Conservation (phyloP, 805 yeast species). For the Schwanniomyces yamadae region DNA sequence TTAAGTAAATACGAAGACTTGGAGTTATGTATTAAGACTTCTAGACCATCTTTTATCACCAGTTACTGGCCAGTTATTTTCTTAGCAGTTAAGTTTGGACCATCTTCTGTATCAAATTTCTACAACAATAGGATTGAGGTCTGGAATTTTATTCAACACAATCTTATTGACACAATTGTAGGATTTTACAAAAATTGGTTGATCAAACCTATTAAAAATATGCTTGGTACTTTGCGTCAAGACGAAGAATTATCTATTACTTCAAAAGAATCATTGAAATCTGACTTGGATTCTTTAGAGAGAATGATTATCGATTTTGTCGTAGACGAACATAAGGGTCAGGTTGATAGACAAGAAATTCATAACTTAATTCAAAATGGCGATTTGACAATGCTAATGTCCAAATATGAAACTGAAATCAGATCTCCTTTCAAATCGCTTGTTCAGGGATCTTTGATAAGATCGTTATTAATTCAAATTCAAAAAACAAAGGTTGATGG, state of each 20-base stretch:
- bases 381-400: constrained; percentile 76
- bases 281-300: constrained; percentile 79
- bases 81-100: constrained; percentile 48
- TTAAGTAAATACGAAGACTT: constrained; percentile 10
- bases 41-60: constrained; percentile 39
- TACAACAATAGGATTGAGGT: constrained; percentile 56
- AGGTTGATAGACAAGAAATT: constrained; percentile 29
- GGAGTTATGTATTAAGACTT: constrained; percentile 7
- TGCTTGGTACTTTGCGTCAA: constrained; percentile 78
- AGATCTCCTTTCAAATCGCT: constrained; percentile 64
- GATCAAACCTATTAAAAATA: constrained; percentile 66
- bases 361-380: constrained; percentile 61
- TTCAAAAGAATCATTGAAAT: constrained; percentile 71
- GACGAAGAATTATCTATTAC: constrained; percentile 74
- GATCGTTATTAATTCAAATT: constrained; percentile 83
- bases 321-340: constrained; percentile 24
- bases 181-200: constrained; percentile 86
- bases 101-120: constrained; percentile 42
- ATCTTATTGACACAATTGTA: constrained; percentile 58
- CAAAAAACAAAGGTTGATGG: constrained; percentile 97
- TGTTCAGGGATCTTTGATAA: constrained; percentile 66
- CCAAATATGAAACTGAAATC: constrained; percentile 74
- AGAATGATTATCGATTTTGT: constrained; percentile 83
- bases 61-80: constrained; percentile 69
- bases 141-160: constrained; percentile 53